Evolutionary conservation across 208 protist species (phyloP), one percentile per base, ranked within the genome.

Genomic region (Leishmania lainsoni): DNA sequence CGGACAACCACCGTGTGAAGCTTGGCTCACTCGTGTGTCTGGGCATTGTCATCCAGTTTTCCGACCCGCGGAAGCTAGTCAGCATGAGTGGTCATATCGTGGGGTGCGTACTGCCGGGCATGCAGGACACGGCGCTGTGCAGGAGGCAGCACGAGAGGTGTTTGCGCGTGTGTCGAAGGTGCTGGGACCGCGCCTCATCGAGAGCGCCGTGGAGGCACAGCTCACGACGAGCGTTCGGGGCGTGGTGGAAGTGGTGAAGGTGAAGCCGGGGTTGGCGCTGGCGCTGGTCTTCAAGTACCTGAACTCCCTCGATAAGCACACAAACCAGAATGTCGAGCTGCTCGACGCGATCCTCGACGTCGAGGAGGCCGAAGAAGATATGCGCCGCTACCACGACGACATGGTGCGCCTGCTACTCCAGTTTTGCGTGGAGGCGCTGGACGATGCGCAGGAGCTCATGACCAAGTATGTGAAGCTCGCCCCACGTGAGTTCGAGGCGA

Each of bases 191-290:
- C 84, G 90, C 17, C 86, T 97, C 29, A 96, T 98, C 85, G 95
- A 98, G 89, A 88, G 76, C 75, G 93, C 92, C 5, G 92, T 96
- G 39, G 91, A 95, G 83, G 91, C 90, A 56, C 95, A 98, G 89
- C 86, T 98, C 39, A 88, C 87, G 66, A 92, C 91, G 26, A 95
- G 92, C 85, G 89, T 96, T 52, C 91, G 92, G 9, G 95, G 95
- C 80, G 93, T 98, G 63, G 90, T 97, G 83, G 95, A 98, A 87
- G 93, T 98, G 76, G 95, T 98, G 49, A 97, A 97, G 89, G 95
- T 98, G 77, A 94, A 94, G 85, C 95, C 95, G 2, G 86, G 61
- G 54, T 79, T 94, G 32, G 92, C 95, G 42, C 90, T 98, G n/a
- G 83, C 87, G 32, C 86, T 98, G 79, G 84, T 98, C 65, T 95